A percentile compares a stretch with the other conserved stretches of the same genome.
Evolutionary conservation across 257 asterid genomes (phyloP).

Genomic region (Salvia splendens): DNA sequence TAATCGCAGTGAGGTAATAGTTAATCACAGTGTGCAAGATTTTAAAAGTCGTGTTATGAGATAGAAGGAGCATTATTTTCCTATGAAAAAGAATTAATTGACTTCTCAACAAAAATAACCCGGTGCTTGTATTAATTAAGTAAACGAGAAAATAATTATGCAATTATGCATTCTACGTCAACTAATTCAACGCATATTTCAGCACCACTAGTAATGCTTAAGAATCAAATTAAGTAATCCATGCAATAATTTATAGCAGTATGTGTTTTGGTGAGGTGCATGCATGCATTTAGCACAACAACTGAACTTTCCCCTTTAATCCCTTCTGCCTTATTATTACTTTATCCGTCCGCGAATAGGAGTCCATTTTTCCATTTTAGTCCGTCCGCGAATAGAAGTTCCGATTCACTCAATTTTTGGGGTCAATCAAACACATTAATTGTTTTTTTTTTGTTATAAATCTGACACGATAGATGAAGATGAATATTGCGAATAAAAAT

Average conservation of each 20-base stretch:
- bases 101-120: background rate
- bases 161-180: background rate
- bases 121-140: slow-evolving; percentile 6
- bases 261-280: background rate
- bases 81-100: too few species aligned
- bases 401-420: background rate
- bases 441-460: background rate
- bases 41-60: too few species aligned
- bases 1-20: too few species aligned
- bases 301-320: background rate
- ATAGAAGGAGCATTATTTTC: too few species aligned
- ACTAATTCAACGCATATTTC: background rate
- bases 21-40: too few species aligned
- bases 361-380: too few species aligned
- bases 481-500: slow-evolving; percentile 1
- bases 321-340: background rate
- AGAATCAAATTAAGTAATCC: background rate
- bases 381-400: too few species aligned
- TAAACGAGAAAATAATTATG: background rate
- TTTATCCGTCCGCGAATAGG: too few species aligned
- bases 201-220: background rate
- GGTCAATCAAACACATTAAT: background rate
- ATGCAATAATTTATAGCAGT: background rate
- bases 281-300: slow-evolving; percentile 1
- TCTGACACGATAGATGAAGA: slow-evolving; percentile 1